A percentile compares a stretch with the other conserved stretches of the same genome.
These are phyloP conservation scores for Gastrolobium villosum DNA, from an alignment of 306 rosid species.

Conservation along the genomic window DNA sequence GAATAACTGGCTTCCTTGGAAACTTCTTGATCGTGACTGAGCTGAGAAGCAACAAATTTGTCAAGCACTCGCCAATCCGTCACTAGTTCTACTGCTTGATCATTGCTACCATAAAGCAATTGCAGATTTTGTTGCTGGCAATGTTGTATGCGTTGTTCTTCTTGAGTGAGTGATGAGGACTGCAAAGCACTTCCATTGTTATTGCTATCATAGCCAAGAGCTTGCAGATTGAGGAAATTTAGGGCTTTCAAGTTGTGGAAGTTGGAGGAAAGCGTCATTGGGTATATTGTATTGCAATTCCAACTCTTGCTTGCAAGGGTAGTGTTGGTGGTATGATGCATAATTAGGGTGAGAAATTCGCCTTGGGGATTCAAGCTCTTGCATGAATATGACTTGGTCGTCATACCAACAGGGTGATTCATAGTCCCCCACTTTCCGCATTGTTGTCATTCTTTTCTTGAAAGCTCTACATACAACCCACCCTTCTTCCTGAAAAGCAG, in stretches of 20 bases:
- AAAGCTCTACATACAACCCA: conserved; percentile 92
- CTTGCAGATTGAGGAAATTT: conserved; percentile 53
- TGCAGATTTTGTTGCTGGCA: conserved; percentile 48
- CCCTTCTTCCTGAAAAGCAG: conserved; percentile 72
- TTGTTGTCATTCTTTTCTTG: conserved; percentile 70
- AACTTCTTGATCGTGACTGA: conserved; percentile 64
- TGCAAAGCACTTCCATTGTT: conserved; percentile 52
- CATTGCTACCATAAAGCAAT: conserved; percentile 46
- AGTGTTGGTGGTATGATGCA: conserved; percentile 56
- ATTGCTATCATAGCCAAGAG: conserved; percentile 43
- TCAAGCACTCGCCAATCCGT: conserved; percentile 86
- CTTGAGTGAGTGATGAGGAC: conserved; percentile 59
- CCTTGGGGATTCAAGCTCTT: conserved; percentile 68
- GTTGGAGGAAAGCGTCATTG: conserved; percentile 77
- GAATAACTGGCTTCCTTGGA: conserved; percentile 62
- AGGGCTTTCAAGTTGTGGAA: conserved; percentile 87
- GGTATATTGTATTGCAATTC: conserved; percentile 64
- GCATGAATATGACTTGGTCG: conserved; percentile 78
- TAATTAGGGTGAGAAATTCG: conserved; percentile 50
- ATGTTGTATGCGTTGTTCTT: conserved; percentile 54
- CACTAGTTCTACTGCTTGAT: conserved; percentile 64
- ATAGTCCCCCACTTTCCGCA: conserved; percentile 66
- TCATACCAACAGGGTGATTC: conserved; percentile 81
- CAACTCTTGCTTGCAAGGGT: conserved; percentile 75
- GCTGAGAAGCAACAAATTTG: conserved; percentile 84